Evolutionary conservation across 768 basidiomycete genomes (phyloP), one percentile per base, ranked within the genome.

Genomic region (Termitomyces sp.): DNA sequence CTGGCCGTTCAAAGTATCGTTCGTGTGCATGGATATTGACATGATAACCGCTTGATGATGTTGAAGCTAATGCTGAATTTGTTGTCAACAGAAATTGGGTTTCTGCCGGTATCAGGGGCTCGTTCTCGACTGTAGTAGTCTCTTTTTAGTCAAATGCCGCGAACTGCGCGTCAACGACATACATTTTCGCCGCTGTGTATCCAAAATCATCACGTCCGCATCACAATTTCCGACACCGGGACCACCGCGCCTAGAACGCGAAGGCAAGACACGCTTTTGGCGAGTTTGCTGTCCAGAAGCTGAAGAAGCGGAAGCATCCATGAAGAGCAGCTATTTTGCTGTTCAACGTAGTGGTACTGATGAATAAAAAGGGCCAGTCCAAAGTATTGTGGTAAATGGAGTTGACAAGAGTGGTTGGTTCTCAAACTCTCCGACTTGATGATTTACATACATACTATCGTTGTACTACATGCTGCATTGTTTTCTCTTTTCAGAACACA

Each of bases 201-300:
- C 92, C 62, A 93, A 72, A 69, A 95, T 90, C 84, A 92, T 86
- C 55, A 85, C 65, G 76, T 95, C 93, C 18, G 87, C 79, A 69
- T 92, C 89, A 68, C 86, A 85, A 59, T 74, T 87, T 56, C 93
- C 91, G 51, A 91, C 83, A 36, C 90, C 91, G 30, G 89, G 87
- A 16, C 90, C 91, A 55, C 90, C 88, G 56, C 93, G 83, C 64
- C 91, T 80, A 56, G 88, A 82, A 65, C 93, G 84, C 71, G 90
- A 83, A 43, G 93, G 93, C 56, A 93, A 76, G 44, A 93, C 86
- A 70, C 93, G 87, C 74, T 88, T 89, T 72, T 85, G 86, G 56
- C 82, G 84, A 61, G 74, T 69, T 64, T 77, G 72, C 46, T 71
- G 64, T 50, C 68, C 66, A 53, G 71, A 59, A 62, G 54, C 60